Evolutionary conservation across 306 rosid genomes (phyloP), one percentile per base, ranked within the genome.

Genomic region (Gastrolobium bilobum): DNA sequence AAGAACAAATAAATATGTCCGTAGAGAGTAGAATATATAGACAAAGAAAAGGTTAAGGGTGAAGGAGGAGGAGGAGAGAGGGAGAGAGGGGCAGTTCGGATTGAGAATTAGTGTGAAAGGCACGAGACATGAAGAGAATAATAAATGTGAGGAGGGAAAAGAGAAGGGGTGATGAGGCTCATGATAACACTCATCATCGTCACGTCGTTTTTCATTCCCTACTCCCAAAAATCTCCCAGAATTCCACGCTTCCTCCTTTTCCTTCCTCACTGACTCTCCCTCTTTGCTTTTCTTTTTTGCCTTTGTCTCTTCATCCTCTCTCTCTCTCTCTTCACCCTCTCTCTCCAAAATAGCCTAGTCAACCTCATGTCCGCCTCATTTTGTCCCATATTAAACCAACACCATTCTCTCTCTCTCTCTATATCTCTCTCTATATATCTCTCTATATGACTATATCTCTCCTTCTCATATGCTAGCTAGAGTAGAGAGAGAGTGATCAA

Each of bases 111-210:
- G 93, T 79, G 86, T 88, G 97, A 88, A 88, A 93, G 92, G 91
- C 92, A 93, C 92, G 59, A 57, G 88, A 90, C 97, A 52, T 71
- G 83, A 82, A 57, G 84, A 67, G 62, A 79, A 83, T 73, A 90
- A 83, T 87, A 86, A 88, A 88, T 85, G 89, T 73, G 79, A 75
- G 76, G 29, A 48, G 11, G 78, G 63, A 69, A 61, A 80, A 83
- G 80, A 62, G 67, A 62, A 73, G 71, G 81, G 60, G 83, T 87
- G 88, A 90, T 91, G 90, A 90, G 91, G 85, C 89, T 90, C 85
- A 94, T 92, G 86, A 94, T 94, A 89, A 85, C 73, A 90, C 94
- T 94, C 97, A 94, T 94, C 73, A 89, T 89, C 96, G 98, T 91
- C 96, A 94, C 90, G 98, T 94, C 98, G 91, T 88, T 94, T 87